Conservation (phyloP, 345 rosid genomes). For the rapeseed (Brassica napus) region DNA sequence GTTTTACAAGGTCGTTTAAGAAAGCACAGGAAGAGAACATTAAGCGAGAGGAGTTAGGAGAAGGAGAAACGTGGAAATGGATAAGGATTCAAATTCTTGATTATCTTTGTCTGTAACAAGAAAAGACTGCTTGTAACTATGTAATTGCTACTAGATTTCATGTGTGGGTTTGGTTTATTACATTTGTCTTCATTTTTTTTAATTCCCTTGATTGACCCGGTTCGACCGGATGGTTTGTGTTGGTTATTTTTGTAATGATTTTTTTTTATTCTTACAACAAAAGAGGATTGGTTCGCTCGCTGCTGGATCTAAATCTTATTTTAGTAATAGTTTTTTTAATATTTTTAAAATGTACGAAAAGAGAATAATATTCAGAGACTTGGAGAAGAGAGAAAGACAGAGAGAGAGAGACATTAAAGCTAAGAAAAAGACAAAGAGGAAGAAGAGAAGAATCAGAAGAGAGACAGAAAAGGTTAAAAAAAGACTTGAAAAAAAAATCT, state of each 20-base stretch:
- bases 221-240: slow-evolving; percentile 22
- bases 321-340: neutral
- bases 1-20: slow-evolving; percentile 80
- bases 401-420: neutral
- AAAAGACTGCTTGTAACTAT: neutral
- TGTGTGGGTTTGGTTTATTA: neutral
- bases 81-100: slow-evolving; percentile 5
- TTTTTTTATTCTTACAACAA: neutral
- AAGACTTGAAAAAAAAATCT: neutral
- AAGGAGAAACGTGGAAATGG: slow-evolving; percentile 83
- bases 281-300: slow-evolving; percentile 1
- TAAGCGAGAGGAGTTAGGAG: slow-evolving; percentile 87
- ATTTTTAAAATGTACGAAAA: slow-evolving; percentile 1
- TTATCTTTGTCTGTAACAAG: neutral
- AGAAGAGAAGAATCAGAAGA: slow-evolving; percentile 32
- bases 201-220: neutral
- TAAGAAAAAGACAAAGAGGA: slow-evolving; percentile 27
- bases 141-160: neutral
- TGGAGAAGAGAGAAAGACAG: neutral
- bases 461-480: neutral
- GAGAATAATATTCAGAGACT: slow-evolving; percentile 12
- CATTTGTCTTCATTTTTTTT: neutral
- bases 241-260: neutral
- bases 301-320: neutral
- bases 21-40: slow-evolving; percentile 92